Evolutionary conservation across 306 rosid genomes (phyloP).

Genomic region (Astragalus membranaceus): DNA sequence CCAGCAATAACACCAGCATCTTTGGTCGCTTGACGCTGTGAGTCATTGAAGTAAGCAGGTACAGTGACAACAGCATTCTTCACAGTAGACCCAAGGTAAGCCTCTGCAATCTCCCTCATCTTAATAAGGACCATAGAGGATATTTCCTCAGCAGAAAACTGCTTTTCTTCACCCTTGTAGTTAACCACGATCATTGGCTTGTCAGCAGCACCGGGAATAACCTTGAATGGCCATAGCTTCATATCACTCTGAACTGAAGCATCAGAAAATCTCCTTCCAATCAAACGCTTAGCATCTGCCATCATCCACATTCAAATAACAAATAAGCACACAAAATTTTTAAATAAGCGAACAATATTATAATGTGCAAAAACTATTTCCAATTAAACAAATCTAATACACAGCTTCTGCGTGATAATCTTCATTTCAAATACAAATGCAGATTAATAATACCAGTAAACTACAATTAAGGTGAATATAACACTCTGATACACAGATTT

Average conservation of each 20-base stretch:
- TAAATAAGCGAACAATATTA: neutral
- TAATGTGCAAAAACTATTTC: too few species aligned
- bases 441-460: too few species aligned
- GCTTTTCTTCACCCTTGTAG: conserved; percentile 56
- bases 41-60: conserved; percentile 61
- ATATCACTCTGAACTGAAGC: conserved; percentile 56
- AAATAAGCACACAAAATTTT: neutral
- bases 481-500: neutral
- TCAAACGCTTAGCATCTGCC: conserved; percentile 62
- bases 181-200: conserved; percentile 62
- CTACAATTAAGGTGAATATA: too few species aligned
- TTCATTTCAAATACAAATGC: neutral
- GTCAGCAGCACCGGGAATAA: conserved; percentile 40
- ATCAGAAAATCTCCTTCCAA: conserved; percentile 51
- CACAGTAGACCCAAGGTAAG: conserved; percentile 41
- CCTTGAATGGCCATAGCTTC: conserved; percentile 68
- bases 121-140: conserved; percentile 63
- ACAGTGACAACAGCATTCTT: conserved; percentile 65
- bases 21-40: conserved; percentile 70
- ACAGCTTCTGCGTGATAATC: neutral
- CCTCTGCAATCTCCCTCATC: conserved; percentile 72
- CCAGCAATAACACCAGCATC: conserved; percentile 67
- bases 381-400: neutral
- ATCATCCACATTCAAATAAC: neutral
- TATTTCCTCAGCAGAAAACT: conserved; percentile 60